Evolutionary conservation across 75 land plant genomes (phyloP), one percentile per base, ranked within the genome.

Genomic region (Pinus taeda): DNA sequence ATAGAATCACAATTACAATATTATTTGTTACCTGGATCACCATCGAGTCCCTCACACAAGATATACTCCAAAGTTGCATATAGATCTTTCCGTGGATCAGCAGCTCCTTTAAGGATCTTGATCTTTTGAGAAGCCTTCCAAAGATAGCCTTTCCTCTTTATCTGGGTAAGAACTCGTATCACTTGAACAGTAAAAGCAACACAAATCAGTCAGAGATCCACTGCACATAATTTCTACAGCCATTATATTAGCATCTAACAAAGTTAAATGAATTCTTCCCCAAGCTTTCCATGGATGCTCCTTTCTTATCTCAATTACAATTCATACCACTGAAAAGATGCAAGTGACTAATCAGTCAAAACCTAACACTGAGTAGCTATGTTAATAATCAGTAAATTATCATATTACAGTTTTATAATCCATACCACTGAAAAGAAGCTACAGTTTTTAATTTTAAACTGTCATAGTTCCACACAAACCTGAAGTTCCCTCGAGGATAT

Each of bases 61-160:
- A 90, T 73, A 64, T 83, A 81, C 71, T 90, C 92, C 30, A 90
- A 57, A 56, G 87, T 90, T n/a, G 83, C 92, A 85, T 84, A 90
- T 8, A 87, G 57, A 65, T 87, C 78, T 18, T 78, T 84, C 29
- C 81, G 81, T 22, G 57, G 55, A 18, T 65, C 53, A 11, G 85
- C 76, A 71, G 73, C 79, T 17, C 91, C 89, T 75, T 83, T 87
- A 15, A 84, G 33, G 45, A 89, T 55, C 69, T 82, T 87, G 24
- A 90, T 63, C 53, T 76, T 82, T 62, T 87, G 82, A 30, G 82
- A 83, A 1, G 71, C 33, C 78, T 76, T 79, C 92, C 92, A 90
- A 15, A 59, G 30, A 14, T 18, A 30, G 8, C 84, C 87, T 66
- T 80, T 85, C 61, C 84, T 78, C 45, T 21, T 72, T 45, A 87